These are phyloP conservation scores for Discostella stelligera DNA, from an alignment of 352 stramenopile species.

Conservation along the genomic window DNA sequence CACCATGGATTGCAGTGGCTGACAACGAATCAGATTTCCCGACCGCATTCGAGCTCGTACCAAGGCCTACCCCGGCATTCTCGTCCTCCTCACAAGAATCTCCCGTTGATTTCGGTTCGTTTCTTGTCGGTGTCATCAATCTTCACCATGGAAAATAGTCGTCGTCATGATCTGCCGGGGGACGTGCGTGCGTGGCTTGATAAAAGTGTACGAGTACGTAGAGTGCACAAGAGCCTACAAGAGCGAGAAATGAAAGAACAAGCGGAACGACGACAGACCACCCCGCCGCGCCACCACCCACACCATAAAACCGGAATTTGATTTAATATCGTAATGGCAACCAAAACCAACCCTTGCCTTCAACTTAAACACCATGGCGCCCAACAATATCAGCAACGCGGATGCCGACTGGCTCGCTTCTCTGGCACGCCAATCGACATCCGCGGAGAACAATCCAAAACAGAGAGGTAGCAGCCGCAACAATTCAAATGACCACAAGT, in stretches of 20 bases:
- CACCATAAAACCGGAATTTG: too few relatives aligned
- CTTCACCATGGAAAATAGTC: too few relatives aligned
- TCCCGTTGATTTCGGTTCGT: not conserved
- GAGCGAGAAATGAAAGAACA: too few relatives aligned
- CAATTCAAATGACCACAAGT: not conserved
- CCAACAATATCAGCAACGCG: slow-evolving; percentile 1
- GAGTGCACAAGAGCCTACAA: too few relatives aligned
- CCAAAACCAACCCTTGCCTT: too few relatives aligned
- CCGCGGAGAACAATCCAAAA: slow-evolving; percentile 8
- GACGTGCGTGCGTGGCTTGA: too few relatives aligned
- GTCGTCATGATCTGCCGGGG: too few relatives aligned
- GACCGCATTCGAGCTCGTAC: not conserved
- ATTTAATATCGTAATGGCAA: too few relatives aligned
- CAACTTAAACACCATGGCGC: not conserved
- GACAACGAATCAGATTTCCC: not conserved
- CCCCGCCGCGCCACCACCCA: too few relatives aligned
- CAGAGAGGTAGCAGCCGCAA: slow-evolving; percentile 1
- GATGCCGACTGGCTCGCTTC: slow-evolving; percentile 58
- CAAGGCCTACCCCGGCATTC: not conserved
- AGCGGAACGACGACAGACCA: too few relatives aligned
- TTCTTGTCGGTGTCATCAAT: too few relatives aligned
- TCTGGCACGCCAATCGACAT: slow-evolving; percentile 48
- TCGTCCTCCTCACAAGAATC: not conserved
- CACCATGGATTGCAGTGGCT: not conserved
- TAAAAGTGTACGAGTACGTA: too few relatives aligned